phyloP scores from a whole-genome alignment of 116 monocot species.

The Posidonia oceanica region DNA sequence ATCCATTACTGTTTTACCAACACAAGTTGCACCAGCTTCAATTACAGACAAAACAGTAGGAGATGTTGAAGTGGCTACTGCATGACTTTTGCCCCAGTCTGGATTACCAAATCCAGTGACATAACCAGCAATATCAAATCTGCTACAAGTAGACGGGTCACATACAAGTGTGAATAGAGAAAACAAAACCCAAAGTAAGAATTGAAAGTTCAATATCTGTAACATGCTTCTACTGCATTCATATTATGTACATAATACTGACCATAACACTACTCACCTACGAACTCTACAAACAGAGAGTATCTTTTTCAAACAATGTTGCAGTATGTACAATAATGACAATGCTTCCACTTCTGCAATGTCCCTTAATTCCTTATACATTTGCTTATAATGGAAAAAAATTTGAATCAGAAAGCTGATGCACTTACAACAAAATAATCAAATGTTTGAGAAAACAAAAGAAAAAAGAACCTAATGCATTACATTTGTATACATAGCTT shows the following conservation, averaged over 20 bases:
- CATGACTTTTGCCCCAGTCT: slow-evolving; percentile 80
- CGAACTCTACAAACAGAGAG: no score
- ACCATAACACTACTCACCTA: no score
- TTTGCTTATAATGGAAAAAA: no score
- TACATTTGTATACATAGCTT: no score
- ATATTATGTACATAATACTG: not conserved
- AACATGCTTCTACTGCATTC: not conserved
- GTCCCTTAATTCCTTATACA: no score
- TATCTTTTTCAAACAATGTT: no score
- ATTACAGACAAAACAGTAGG: slow-evolving; percentile 49
- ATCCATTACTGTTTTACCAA: slow-evolving; percentile 93
- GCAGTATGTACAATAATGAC: no score
- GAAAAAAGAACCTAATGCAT: no score
- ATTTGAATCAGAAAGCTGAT: no score
- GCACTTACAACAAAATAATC: no score
- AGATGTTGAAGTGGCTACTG: slow-evolving; percentile 45
- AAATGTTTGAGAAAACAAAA: no score
- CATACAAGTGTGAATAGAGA: not conserved
- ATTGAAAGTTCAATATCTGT: not conserved
- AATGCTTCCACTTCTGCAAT: no score
- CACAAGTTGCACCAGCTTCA: slow-evolving; percentile 61
- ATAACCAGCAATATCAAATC: slow-evolving; percentile 64
- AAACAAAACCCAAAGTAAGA: not conserved
- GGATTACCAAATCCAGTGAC: slow-evolving; percentile 83
- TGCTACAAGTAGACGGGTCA: slow-evolving; percentile 8